A percentile compares a stretch with the other conserved stretches of the same genome.
Conservation (phyloP, 176 grass and related monocot genomes). For the Avena atlantica region DNA sequence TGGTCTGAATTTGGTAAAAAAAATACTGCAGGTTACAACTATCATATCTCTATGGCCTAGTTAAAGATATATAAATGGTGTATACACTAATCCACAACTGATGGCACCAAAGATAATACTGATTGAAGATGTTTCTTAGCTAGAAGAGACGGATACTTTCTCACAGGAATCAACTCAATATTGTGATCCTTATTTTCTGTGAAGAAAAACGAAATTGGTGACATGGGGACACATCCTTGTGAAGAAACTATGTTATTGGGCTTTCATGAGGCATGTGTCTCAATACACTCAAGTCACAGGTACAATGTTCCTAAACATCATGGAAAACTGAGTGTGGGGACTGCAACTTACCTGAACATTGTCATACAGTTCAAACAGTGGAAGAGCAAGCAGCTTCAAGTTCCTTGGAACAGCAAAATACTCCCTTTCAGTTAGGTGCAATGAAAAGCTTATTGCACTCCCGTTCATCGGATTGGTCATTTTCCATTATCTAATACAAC, state of each 20-base stretch:
- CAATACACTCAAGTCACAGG: neutral
- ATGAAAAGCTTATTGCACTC: constrained; percentile 98
- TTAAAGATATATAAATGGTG: neutral
- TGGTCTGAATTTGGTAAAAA: neutral
- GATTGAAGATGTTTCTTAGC: neutral
- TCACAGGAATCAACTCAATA: constrained; percentile 7
- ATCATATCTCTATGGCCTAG: neutral
- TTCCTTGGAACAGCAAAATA: constrained; percentile 97
- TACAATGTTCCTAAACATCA: neutral
- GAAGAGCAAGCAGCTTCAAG: constrained; percentile 94
- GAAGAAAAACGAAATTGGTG: neutral
- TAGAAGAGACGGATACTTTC: neutral
- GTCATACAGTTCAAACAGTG: constrained; percentile 92
- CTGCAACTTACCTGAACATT: constrained; percentile 77
- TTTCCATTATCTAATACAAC: neutral
- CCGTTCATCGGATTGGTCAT: constrained; percentile 45
- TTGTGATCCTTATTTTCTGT: neutral
- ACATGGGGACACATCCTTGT: neutral
- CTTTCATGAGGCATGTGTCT: neutral
- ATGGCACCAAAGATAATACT: neutral
- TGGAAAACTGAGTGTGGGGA: neutral
- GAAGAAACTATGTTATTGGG: neutral
- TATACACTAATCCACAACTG: neutral
- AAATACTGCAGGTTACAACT: neutral
- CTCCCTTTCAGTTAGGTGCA: constrained; percentile 92